phyloP scores from a whole-genome alignment of 2,329 filamentous ascomycete species.

The Arthrobotrys musiformis region DNA sequence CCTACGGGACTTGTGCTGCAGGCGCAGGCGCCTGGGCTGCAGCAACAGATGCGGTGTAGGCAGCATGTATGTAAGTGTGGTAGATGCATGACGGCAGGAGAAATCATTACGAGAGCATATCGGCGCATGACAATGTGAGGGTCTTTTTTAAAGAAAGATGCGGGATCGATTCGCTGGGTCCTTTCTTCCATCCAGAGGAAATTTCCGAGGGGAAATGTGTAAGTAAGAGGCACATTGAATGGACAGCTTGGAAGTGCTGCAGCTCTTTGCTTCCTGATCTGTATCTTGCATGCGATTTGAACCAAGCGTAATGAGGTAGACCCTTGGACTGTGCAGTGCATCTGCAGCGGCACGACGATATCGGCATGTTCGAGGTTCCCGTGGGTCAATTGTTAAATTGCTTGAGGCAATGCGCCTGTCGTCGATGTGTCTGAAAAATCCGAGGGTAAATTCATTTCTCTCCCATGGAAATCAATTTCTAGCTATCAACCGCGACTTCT shows the following conservation, averaged over 20 bases:
- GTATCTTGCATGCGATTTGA: slow-evolving; percentile 47
- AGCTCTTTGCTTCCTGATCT: slow-evolving; percentile 36
- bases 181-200: slow-evolving; percentile 4
- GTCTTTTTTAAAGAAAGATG: not conserved
- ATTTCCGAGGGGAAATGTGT: not conserved
- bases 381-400: slow-evolving; percentile 12
- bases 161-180: not conserved
- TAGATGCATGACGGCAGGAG: slow-evolving; percentile 28
- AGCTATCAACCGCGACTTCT: not conserved
- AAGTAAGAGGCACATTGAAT: not conserved
- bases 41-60: slow-evolving; percentile 29
- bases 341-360: slow-evolving; percentile 23
- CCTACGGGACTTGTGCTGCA: not conserved
- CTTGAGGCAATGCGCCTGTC: slow-evolving; percentile 1
- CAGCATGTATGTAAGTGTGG: not conserved
- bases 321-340: slow-evolving; percentile 10
- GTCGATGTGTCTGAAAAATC: not conserved
- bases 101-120: slow-evolving; percentile 5
- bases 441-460: not conserved
- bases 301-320: slow-evolving; percentile 13
- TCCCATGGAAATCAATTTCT: not conserved
- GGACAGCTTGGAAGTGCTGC: slow-evolving; percentile 6
- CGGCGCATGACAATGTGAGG: not conserved
- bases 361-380: slow-evolving; percentile 12
- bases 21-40: slow-evolving; percentile 19